These are phyloP conservation scores for Amoebophrya sp. DNA, from an alignment of 169 alveolate species.

Conservation along the genomic window DNA sequence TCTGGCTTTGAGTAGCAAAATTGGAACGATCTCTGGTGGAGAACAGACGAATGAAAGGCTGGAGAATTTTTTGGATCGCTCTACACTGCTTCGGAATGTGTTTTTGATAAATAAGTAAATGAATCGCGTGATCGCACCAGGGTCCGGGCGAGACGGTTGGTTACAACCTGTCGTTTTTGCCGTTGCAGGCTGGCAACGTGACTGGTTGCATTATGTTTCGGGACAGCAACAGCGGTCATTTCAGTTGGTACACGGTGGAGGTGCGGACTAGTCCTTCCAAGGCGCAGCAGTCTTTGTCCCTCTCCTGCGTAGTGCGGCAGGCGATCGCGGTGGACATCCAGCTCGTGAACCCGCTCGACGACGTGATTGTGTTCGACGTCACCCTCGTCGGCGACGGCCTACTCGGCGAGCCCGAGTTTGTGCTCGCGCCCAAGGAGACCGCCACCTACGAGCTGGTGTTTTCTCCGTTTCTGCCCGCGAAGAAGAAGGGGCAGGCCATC, in stretches of 20 bases:
- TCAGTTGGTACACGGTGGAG: constrained; percentile 51
- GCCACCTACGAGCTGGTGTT: constrained; percentile 59
- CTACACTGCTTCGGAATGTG: too few species aligned
- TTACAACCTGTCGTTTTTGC: constrained; percentile 26
- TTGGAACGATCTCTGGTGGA: too few species aligned
- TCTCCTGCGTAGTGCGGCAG: constrained; percentile 60
- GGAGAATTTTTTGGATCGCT: too few species aligned
- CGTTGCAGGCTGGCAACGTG: constrained; percentile 33
- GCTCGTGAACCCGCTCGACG: constrained; percentile 68
- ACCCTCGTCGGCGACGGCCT: constrained; percentile 64
- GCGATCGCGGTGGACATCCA: constrained; percentile 72
- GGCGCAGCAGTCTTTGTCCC: constrained; percentile 51
- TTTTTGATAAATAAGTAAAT: neutral
- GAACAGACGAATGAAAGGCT: too few species aligned
- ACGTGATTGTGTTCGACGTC: constrained; percentile 61
- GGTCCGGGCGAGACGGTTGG: constrained; percentile 29
- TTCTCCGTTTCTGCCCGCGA: constrained; percentile 66
- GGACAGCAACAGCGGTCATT: constrained; percentile 26
- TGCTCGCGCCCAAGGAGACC: constrained; percentile 55
- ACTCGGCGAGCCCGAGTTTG: constrained; percentile 64
- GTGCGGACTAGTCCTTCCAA: constrained; percentile 56
- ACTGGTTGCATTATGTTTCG: constrained; percentile 35
- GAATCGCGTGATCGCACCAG: too few species aligned
- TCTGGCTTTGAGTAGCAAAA: too few species aligned
- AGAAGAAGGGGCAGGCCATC: constrained; percentile 52